Evolutionary conservation across 371 early-diverging fungal genomes (phyloP).

Genomic region (Conidiobolus coronatus): DNA sequence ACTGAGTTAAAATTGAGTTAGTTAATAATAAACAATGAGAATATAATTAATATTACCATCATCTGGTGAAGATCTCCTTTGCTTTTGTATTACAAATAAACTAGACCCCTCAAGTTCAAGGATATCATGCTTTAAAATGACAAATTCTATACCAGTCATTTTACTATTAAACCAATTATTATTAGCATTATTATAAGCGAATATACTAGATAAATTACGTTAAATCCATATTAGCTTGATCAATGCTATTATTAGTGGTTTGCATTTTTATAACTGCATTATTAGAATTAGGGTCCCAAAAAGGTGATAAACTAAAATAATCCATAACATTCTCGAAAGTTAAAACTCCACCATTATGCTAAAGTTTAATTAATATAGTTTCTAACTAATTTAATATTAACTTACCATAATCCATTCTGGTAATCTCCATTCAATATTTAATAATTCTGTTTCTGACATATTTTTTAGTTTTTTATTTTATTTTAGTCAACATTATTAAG

Average conservation of each 20-base stretch:
- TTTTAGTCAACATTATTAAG: no score
- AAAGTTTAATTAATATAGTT: neutral
- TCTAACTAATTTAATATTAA: no score
- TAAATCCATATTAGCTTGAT: constrained; percentile 30
- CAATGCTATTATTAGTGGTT: constrained; percentile 71
- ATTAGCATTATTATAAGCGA: no score
- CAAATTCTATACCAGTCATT: constrained; percentile 80
- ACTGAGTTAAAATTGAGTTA: constrained; percentile 10
- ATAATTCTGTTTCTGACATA: neutral
- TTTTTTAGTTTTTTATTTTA: neutral
- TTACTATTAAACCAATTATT: constrained; percentile 16
- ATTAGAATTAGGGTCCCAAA: constrained; percentile 89
- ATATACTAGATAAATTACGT: constrained; percentile 14
- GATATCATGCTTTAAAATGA: constrained; percentile 41
- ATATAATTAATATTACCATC: constrained; percentile 18
- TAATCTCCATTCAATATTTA: neutral
- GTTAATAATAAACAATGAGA: neutral
- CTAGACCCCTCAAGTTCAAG: no score
- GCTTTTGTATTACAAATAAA: constrained; percentile 66
- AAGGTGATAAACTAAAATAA: constrained; percentile 87
- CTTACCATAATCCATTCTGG: no score
- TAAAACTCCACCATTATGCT: constrained; percentile 44
- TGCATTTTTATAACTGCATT: constrained; percentile 96
- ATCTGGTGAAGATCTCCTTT: constrained; percentile 32
- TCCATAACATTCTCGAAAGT: constrained; percentile 69